Conservation (phyloP, 768 basidiomycete genomes). For the Tylopilus plumbeoviolaceoides region DNA sequence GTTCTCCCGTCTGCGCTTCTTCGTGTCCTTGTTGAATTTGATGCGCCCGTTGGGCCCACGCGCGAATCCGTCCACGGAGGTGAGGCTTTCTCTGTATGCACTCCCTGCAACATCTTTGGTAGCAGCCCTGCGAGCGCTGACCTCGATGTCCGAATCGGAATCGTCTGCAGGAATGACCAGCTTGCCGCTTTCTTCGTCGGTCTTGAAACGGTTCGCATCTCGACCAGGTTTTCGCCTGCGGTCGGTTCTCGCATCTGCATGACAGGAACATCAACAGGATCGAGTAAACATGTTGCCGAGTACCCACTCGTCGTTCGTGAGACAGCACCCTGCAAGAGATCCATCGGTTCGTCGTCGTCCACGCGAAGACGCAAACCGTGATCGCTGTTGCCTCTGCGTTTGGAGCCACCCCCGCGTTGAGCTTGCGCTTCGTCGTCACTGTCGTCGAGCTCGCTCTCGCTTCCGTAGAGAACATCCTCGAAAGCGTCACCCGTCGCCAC, state of each 20-base stretch:
- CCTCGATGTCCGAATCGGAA: slow-evolving; percentile 43
- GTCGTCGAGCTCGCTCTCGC: slow-evolving; percentile 85
- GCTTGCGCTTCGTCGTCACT: slow-evolving; percentile 54
- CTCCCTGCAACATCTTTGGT: slow-evolving; percentile 57
- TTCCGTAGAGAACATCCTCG: slow-evolving; percentile 95
- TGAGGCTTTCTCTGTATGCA: slow-evolving; percentile 80
- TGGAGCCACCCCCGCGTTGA: slow-evolving; percentile 30
- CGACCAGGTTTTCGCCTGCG: slow-evolving; percentile 77
- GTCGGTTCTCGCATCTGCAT: slow-evolving; percentile 40
- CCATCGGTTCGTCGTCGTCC: slow-evolving; percentile 94
- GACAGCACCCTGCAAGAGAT: slow-evolving; percentile 79
- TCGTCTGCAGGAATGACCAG: slow-evolving; percentile 68
- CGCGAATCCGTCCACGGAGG: slow-evolving; percentile 86
- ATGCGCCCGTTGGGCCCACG: slow-evolving; percentile 79
- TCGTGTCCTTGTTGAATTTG: slow-evolving; percentile 97
- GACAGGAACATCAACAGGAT: slow-evolving; percentile 4
- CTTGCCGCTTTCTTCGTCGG: slow-evolving; percentile 76
- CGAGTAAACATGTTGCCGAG: background rate
- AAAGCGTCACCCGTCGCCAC: slow-evolving; percentile 80
- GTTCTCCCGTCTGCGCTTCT: slow-evolving; percentile 78
- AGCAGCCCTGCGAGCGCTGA: slow-evolving; percentile 34
- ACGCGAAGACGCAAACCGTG: slow-evolving; percentile 66
- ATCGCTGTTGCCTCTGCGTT: slow-evolving; percentile 33
- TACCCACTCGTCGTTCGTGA: slow-evolving; percentile 66
- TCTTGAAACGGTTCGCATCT: slow-evolving; percentile 84